phyloP scores from a whole-genome alignment of 345 rosid genomes.

The Murraya koenigii region DNA sequence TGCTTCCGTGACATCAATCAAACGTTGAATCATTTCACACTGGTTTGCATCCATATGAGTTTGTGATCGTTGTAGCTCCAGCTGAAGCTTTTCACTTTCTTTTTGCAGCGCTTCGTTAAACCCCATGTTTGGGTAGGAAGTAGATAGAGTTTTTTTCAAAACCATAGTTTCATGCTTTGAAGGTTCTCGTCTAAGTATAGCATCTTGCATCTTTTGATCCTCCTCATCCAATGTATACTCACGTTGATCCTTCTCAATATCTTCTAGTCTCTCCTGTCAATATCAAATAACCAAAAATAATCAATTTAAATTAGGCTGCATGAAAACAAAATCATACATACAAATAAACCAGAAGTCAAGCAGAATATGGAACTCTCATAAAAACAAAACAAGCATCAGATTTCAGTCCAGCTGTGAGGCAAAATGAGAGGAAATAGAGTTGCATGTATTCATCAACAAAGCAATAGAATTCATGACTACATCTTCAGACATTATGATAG shows the following conservation, averaged over 20 bases:
- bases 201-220: conserved; percentile 81
- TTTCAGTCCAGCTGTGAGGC: background rate
- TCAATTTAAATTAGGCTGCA: background rate
- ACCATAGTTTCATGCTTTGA: conserved; percentile 57
- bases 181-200: conserved; percentile 73
- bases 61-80: conserved; percentile 84
- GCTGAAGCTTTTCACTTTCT: conserved; percentile 76
- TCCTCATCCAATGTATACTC: conserved; percentile 94
- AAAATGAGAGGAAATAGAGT: background rate
- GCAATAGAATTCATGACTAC: background rate
- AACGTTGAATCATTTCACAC: conserved; percentile 86
- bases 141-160: conserved; percentile 81
- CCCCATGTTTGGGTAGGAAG: conserved; percentile 79
- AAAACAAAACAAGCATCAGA: background rate
- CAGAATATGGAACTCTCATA: background rate
- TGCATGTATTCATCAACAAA: background rate
- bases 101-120: conserved; percentile 77
- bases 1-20: conserved; percentile 78
- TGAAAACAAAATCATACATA: background rate
- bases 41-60: conserved; percentile 75
- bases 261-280: conserved; percentile 78
- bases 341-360: background rate
- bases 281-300: background rate
- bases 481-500: background rate
- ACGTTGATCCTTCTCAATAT: conserved; percentile 82